Percentiles rank a stretch among this genome's conserved stretches.
phyloP scores from a whole-genome alignment of 2,329 filamentous ascomycete genomes.

The Orbilia ellipsospora region DNA sequence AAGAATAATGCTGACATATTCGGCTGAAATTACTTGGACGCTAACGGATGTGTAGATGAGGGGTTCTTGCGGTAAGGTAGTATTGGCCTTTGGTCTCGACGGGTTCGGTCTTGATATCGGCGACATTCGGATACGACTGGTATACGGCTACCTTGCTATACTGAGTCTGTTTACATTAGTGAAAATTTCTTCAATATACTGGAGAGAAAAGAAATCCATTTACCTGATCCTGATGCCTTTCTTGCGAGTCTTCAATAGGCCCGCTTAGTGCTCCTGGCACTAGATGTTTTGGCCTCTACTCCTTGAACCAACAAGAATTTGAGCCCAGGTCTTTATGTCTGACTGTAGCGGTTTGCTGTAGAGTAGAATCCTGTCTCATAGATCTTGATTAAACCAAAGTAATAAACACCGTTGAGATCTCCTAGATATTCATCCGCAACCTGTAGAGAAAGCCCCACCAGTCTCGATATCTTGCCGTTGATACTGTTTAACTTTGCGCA shows the following conservation, averaged over 20 bases:
- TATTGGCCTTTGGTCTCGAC: slow-evolving; percentile 11
- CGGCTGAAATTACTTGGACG: slow-evolving; percentile 34
- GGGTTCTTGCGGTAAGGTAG: slow-evolving; percentile 30
- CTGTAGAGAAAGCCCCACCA: too few species aligned
- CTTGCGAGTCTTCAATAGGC: neutral
- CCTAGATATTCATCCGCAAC: neutral
- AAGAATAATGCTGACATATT: slow-evolving; percentile 40
- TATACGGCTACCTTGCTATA: slow-evolving; percentile 14
- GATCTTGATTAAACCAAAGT: neutral
- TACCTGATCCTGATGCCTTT: slow-evolving; percentile 13
- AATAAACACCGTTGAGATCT: neutral
- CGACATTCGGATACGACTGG: slow-evolving; percentile 2
- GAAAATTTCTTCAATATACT: neutral
- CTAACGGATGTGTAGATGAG: slow-evolving; percentile 23
- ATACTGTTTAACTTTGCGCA: slow-evolving; percentile 2
- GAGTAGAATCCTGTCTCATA: slow-evolving; percentile 1
- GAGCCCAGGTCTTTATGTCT: neutral
- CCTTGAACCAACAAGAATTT: neutral
- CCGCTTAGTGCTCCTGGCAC: slow-evolving; percentile 12
- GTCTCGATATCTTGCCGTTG: slow-evolving; percentile 9
- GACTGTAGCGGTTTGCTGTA: neutral
- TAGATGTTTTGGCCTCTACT: slow-evolving; percentile 1
- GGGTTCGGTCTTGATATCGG: slow-evolving; percentile 19
- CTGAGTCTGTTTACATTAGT: neutral
- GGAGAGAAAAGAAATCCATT: neutral